Conservation (phyloP, 73 alveolate genomes). For the Paramecium octaurelia region DNA sequence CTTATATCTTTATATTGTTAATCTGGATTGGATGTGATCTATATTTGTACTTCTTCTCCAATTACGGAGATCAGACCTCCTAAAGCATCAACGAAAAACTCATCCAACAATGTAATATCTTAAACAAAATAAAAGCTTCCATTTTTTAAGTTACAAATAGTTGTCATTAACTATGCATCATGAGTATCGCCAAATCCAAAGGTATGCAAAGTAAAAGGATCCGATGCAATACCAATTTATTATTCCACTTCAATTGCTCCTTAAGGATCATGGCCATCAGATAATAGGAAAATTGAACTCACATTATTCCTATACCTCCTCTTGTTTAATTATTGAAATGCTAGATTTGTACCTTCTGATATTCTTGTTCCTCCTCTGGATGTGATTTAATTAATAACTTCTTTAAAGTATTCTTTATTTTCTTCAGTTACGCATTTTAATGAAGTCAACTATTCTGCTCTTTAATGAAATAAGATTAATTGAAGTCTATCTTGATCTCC, state of each 20-base stretch:
- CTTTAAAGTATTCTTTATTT: slow-evolving; percentile 54
- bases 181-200: slow-evolving; percentile 83
- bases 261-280: slow-evolving; percentile 75
- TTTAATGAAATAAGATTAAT: slow-evolving; percentile 57
- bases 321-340: slow-evolving; percentile 61
- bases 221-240: slow-evolving; percentile 41
- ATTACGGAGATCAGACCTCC: slow-evolving; percentile 61
- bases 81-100: slow-evolving; percentile 58
- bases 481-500: slow-evolving; percentile 65
- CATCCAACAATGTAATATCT: slow-evolving; percentile 34
- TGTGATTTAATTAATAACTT: background rate
- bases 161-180: slow-evolving; percentile 72
- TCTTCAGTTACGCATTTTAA: slow-evolving; percentile 60
- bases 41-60: slow-evolving; percentile 41
- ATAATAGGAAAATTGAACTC: slow-evolving; percentile 68
- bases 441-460: slow-evolving; percentile 55
- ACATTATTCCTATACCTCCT: slow-evolving; percentile 65
- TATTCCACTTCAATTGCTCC: background rate
- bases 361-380: slow-evolving; percentile 75
- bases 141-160: slow-evolving; percentile 68
- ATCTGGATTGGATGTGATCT: background rate
- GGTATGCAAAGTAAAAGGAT: slow-evolving; percentile 77
- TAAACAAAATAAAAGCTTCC: slow-evolving; percentile 75
- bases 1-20: background rate
- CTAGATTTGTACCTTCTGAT: slow-evolving; percentile 63